Base-by-base conservation (phyloP, 768 basidiomycete species). In the Collybiopsis confluens region DNA sequence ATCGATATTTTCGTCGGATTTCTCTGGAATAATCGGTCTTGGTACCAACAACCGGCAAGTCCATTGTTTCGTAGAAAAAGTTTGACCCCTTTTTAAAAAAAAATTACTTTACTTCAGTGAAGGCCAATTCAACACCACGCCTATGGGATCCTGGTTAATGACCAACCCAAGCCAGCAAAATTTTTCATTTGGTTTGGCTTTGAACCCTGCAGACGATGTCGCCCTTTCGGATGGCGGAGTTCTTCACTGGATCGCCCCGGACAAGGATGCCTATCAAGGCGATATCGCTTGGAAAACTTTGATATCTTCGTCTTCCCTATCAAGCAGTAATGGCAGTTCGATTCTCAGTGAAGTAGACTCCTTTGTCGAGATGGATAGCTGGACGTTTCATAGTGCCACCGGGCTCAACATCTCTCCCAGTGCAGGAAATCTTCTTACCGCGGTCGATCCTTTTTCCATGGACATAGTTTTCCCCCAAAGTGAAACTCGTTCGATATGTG, bases 401-500 rank as follows among this genome's bases (percentile, higher is more conserved):
- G n/a, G 18, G 4, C 24, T 42, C 50, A 41, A 52, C 28, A 41
- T 52, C 23, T 28, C 50, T 27, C 18, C 6, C 16, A 24, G 38
- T 23, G 38, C 41, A 2, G 40, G 41, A 16, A 23, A 42, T n/a
- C 41, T 52, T 5, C 16, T 41, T 11, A 20, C 38, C 5, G 50
- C 21, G 8, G 30, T 52, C 2, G 50, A 52, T 30, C 50, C 50
- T 20, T 16, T 40, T 3, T 52, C 30, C 50, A 30, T 23, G 6
- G 41, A 43, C 21, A 16, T 52, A 2, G 38, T 52, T 20, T 52
- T 52, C 20, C 50, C 50, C 18, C 50, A 42, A 28, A 30, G 38
- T 33, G 10, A 52, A 52, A 30, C 50, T 41, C 50, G 50, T 8
- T 16, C 40, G 7, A 52, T 52, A 26, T 52, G 50, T 52, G 30